Evolutionary conservation across 352 stramenopile species (phyloP), one percentile per base, ranked within the genome.

Genomic region (Pythium aphanidermatum): DNA sequence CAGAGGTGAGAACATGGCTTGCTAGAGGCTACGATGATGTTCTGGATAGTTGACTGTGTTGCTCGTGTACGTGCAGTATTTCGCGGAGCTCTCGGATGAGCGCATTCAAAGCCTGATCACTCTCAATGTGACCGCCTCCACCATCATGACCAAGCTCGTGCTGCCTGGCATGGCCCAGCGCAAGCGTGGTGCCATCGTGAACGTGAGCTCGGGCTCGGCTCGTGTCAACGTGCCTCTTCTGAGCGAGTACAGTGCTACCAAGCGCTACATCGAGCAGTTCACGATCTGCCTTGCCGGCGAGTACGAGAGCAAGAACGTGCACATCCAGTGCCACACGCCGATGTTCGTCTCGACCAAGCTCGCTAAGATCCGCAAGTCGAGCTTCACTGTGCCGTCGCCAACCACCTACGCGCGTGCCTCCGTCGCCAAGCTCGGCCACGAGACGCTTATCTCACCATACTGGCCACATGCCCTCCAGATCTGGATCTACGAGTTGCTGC

Each of bases 321-420:
- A 86, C 56, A 83, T 98, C 21, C 96, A 99, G 68, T 98, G 95
- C 74, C 96, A 99, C 63, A 90, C 97, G 58, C 96, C 97, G 25
- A 98, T 99, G 74, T 98, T 99, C 56, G 96, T 99, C 48, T 95
- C 96, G 27, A 99, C 96, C 20, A 99, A 99, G 75, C 72, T 99
- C 37, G 95, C 96, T 46, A 99, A 99, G 74, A 97, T 99, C 76
- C 86, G 96, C 43, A 92, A 97, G 54, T 65, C 92, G 48, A 93
- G 66, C 48, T 81, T 98, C 51, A 92, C 90, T 58, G 92, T 98
- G 44, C 95, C 95, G 23, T 91, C 74, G 40, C 84, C 96, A 7
- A 55, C 80, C 9, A 83, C 83, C 28, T 99, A 97, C 76, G 95
- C 91, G 39, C 79, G 79, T 43, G 74, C 94, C 19, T 95, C 83